Percentiles rank a stretch among this genome's conserved stretches.
These are phyloP conservation scores for Heterobasidion irregulare DNA, from an alignment of 1,284 basidiomycete species.

Conservation along the genomic window DNA sequence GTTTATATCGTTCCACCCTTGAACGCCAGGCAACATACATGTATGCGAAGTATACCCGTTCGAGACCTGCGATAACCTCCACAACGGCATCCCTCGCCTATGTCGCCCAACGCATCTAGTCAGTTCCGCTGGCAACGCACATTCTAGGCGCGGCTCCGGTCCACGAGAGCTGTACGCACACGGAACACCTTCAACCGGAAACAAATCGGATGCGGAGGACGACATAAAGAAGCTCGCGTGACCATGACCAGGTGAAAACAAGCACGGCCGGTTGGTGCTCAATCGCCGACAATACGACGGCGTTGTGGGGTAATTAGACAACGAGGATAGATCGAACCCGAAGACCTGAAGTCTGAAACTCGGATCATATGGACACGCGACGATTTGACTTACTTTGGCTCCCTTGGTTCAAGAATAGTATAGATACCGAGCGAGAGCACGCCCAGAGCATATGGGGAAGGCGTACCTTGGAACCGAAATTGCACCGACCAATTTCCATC, in stretches of 20 bases:
- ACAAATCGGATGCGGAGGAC: conserved; percentile 2
- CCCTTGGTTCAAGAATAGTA: background rate
- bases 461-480: background rate
- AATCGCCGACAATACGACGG: background rate
- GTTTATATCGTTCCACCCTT: background rate
- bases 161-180: background rate
- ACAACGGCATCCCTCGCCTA: background rate
- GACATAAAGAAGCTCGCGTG: background rate
- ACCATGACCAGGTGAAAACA: background rate
- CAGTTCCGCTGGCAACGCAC: background rate
- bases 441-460: background rate
- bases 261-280: background rate
- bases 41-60: conserved; percentile 4
- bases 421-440: background rate
- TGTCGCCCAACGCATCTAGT: too few relatives aligned
- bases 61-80: background rate
- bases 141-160: background rate
- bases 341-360: background rate
- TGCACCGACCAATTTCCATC: background rate
- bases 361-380: background rate
- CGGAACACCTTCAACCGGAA: conserved; percentile 1
- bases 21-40: background rate
- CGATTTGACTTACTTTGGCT: background rate
- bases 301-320: background rate
- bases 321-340: background rate